phyloP scores from a whole-genome alignment of 257 asterid genomes.

The Solanum tacnaense region DNA sequence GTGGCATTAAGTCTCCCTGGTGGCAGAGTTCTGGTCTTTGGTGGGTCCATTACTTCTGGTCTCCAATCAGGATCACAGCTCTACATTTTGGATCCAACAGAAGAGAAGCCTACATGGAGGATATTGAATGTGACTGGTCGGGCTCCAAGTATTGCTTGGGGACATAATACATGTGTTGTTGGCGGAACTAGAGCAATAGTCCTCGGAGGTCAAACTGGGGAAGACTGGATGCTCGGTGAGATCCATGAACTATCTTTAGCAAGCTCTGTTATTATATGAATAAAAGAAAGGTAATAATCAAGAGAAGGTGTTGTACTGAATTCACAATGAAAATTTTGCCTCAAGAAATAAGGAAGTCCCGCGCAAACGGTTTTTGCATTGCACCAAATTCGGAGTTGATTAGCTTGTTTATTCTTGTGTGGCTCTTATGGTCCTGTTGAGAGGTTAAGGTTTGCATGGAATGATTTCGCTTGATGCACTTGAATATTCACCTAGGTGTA shows the following conservation, averaged over 20 bases:
- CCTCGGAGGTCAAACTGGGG: slow-evolving; percentile 93
- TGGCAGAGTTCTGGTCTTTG: slow-evolving; percentile 72
- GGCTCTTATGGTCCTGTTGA: slow-evolving; percentile 6
- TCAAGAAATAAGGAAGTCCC: background rate
- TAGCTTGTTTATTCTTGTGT: slow-evolving; percentile 8
- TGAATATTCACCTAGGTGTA: slow-evolving; percentile 22
- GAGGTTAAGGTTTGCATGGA: slow-evolving; percentile 26
- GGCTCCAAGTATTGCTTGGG: slow-evolving; percentile 93
- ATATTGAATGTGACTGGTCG: slow-evolving; percentile 71
- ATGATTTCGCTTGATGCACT: slow-evolving; percentile 13
- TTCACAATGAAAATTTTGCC: background rate
- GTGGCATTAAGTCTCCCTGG: slow-evolving; percentile 94
- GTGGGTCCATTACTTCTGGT: slow-evolving; percentile 89
- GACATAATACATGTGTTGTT: slow-evolving; percentile 83
- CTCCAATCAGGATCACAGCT: slow-evolving; percentile 97
- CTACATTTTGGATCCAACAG: slow-evolving; percentile 84
- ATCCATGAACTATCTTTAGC: slow-evolving; percentile 79
- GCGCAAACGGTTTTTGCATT: background rate
- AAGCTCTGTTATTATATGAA: slow-evolving; percentile 33
- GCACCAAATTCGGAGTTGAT: background rate
- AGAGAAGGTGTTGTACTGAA: background rate
- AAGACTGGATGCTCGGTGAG: slow-evolving; percentile 91
- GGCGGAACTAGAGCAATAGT: slow-evolving; percentile 92
- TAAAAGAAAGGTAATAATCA: background rate
- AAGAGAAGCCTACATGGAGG: slow-evolving; percentile 98